Conservation (phyloP, 805 yeast species). For the Candida ovalis region DNA sequence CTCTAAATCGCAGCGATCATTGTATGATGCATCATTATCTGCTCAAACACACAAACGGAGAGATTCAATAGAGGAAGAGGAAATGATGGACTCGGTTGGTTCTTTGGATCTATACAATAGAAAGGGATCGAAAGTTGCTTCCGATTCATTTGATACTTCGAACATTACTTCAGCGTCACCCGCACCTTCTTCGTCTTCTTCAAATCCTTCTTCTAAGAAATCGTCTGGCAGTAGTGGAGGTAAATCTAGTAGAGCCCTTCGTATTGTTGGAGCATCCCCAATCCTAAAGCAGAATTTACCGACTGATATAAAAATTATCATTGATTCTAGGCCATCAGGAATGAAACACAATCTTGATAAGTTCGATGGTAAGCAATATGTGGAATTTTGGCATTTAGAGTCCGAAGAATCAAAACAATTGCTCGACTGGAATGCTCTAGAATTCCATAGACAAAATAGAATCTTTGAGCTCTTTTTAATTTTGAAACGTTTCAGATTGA, state of each 20-base stretch:
- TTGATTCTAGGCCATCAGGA: constrained; percentile 25
- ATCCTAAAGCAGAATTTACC: constrained; percentile 16
- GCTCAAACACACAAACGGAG: background rate
- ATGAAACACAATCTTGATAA: constrained; percentile 20
- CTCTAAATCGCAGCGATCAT: background rate
- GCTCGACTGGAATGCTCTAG: constrained; percentile 24
- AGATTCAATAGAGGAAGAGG: constrained; percentile 10
- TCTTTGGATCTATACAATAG: constrained; percentile 8
- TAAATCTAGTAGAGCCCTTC: background rate
- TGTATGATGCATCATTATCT: background rate
- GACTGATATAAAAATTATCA: constrained; percentile 19
- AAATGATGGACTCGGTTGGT: constrained; percentile 11
- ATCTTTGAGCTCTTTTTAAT: constrained; percentile 28
- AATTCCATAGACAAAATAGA: constrained; percentile 28
- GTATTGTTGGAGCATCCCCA: constrained; percentile 4
- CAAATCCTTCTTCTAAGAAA: constrained; percentile 1
- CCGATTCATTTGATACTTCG: constrained; percentile 5
- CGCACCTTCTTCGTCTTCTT: constrained; percentile 1
- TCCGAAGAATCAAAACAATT: constrained; percentile 20
- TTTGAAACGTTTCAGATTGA: constrained; percentile 24
- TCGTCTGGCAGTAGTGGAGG: background rate
- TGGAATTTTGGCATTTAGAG: constrained; percentile 28
- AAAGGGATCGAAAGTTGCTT: constrained; percentile 9
- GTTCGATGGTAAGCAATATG: constrained; percentile 24
- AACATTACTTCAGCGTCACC: constrained; percentile 1